A percentile compares a stretch with the other conserved stretches of the same genome.
phyloP scores from a whole-genome alignment of 441 rosid genomes.

The Pelargonium australe region DNA sequence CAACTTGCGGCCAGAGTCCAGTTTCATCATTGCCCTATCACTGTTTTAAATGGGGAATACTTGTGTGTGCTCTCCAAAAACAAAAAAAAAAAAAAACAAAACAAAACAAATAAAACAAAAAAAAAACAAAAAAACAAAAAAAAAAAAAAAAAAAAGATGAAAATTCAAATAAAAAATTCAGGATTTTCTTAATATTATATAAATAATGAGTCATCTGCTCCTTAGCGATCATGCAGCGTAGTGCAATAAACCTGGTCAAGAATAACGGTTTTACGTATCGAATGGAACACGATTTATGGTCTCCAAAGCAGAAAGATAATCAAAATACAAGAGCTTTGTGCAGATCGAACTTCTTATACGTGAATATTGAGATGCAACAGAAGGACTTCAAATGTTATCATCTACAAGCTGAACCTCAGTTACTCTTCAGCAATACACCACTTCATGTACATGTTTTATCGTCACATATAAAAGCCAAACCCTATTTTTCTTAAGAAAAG shows the following conservation, averaged over 20 bases:
- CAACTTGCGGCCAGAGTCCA: neutral
- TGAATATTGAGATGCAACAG: neutral
- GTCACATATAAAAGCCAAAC: neutral
- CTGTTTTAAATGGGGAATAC: too few species aligned
- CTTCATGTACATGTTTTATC: neutral
- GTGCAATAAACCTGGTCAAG: too few species aligned
- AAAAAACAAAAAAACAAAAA: too few species aligned
- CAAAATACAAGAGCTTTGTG: neutral
- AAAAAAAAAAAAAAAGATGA: too few species aligned
- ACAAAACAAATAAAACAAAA: too few species aligned
- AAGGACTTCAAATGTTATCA: neutral
- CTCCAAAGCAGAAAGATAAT: neutral
- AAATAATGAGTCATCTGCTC: too few species aligned
- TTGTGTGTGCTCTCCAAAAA: too few species aligned
- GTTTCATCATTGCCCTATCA: too few species aligned
- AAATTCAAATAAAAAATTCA: too few species aligned
- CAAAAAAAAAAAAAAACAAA: too few species aligned
- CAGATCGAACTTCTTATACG: neutral
- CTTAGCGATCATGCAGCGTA: too few species aligned
- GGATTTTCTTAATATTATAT: too few species aligned
- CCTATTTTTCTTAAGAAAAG: neutral
- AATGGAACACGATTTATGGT: neutral
- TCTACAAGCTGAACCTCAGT: neutral
- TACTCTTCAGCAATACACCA: neutral
- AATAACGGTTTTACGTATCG: neutral